Evolutionary conservation across 2,329 filamentous ascomycete genomes (phyloP).

Genomic region (Apiospora hydei): DNA sequence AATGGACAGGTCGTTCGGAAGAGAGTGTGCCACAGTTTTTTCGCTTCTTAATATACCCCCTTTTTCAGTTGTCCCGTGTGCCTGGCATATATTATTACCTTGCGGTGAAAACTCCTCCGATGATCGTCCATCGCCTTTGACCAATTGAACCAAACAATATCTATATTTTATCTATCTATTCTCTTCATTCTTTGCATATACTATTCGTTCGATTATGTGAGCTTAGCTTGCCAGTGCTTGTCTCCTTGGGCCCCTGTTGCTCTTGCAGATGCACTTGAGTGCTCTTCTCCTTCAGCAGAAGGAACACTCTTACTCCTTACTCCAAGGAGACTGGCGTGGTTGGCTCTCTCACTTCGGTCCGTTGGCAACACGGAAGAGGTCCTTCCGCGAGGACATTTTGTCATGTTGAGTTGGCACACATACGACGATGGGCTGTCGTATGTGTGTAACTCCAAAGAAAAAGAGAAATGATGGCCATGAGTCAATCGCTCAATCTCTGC

Average conservation of each 20-base stretch:
- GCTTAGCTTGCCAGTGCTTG: not conserved
- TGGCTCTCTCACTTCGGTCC: not conserved
- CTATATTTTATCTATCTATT: not conserved
- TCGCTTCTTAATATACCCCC: slow-evolving; percentile 29
- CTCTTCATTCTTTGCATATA: not conserved
- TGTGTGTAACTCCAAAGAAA: too few relatives aligned
- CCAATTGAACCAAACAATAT: not conserved
- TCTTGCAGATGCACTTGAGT: not conserved
- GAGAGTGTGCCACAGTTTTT: slow-evolving; percentile 6
- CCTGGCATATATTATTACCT: not conserved
- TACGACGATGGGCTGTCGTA: not conserved
- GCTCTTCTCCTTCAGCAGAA: not conserved
- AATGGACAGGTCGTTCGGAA: not conserved
- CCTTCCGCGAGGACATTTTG: not conserved
- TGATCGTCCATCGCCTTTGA: not conserved
- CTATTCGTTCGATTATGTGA: not conserved
- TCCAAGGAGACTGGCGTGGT: not conserved
- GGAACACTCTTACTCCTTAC: not conserved
- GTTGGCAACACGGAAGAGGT: not conserved
- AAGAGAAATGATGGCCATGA: not conserved
- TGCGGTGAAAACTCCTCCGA: slow-evolving; percentile 15
- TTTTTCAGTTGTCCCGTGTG: slow-evolving; percentile 19
- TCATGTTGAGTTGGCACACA: not conserved
- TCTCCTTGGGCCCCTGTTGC: not conserved
- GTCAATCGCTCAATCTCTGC: not conserved